Evolutionary conservation across 768 basidiomycete genomes (phyloP), one percentile per base, ranked within the genome.

Genomic region (Tephrocybe sp.): DNA sequence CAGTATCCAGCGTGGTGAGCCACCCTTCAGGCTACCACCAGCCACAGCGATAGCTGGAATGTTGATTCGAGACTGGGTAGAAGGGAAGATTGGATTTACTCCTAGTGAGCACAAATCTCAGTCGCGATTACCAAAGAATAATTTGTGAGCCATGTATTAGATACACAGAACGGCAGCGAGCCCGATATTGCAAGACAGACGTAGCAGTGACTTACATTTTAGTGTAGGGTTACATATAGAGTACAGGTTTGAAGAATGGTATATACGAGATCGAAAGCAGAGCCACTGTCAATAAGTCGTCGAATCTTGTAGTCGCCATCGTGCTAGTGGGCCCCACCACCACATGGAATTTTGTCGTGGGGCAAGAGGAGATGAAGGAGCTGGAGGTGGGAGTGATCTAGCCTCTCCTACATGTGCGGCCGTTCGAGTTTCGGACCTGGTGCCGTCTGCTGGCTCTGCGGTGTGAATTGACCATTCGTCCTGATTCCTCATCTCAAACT

Each of bases 31-130:
- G 55, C 68, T 94, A n/a, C 92, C 93, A 1, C 85, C 89, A 6
- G 62, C 64, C 2, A 86, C 81, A 19, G 88, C 91, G 7, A 86
- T 94, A 49, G 92, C 88, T 0, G 93, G 93, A n/a, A 82, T 89
- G 26, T 66, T 96, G 62, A 87, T 96, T 59, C 72, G 80, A 43
- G 81, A 92, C 48, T 95, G 93, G 93, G 86, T 75, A 5, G 79
- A 84, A 35, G 76, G 80, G 30, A 83, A 73, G 63, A 74, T 80
- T 35, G 60, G 64, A 23, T 76, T 76, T 53, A 53, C 65, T 1
- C 46, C 45, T 17, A 47, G 51, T 52, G 45, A 59, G 48, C 44
- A 40, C 41, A 45, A 39, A 14, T 38, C 48, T n/a, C 40, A 52
- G 17, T 12, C 19, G 12, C 45, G 16, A 14, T 41, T 47, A 20